Evolutionary conservation across 805 yeast genomes (phyloP), one percentile per base, ranked within the genome.

Genomic region (Ascoidea rubescens): DNA sequence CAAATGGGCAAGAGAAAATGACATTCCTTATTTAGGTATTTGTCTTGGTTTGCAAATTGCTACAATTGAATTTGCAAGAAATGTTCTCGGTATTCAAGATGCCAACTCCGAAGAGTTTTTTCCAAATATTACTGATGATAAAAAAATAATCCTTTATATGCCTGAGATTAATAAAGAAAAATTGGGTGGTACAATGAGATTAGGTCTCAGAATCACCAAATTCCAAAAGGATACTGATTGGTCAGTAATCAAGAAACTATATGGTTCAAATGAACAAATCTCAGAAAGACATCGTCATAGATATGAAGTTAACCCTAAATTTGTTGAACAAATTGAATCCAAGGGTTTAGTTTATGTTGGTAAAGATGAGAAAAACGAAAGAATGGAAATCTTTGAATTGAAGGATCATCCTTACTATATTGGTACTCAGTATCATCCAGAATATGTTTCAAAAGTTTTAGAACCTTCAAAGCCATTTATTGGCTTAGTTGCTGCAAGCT

Each of bases 381-480:
- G 99, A 74, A 93, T 95, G 96, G 98, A 93, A 71, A 82, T 88
- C 51, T 74, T 87, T 51, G 99, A 93, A 70, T 73, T 89, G 60
- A 78, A 82, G 56, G 80, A 78, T 64, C 97, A 90, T 69, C 93
- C 93, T 62, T 93, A 83, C 72, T 90, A 70, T 63, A 95, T 88
- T 60, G 99, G 91, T 57, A 86, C 97, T 42, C 99, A 93, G 74
- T 93, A 90, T 72, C 99, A 93, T 67, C 99, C 99, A 42, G 99
- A 93, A 72, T 93, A 93, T 68, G 76, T 90, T 59, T 89, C 98
- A 50, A 89, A 95, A 70, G 99, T 95, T 31, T 77, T 93, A 65
- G 96, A 89, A 61, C 99, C 99, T 52, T 90, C 97, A 31, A 79
- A 86, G 67, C 99, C 99, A 52, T 87, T 93, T 72, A 77, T 93